Evolutionary conservation across 1,139 yeast species (phyloP).

Genomic region (Protomyces lactucae-debilis): DNA sequence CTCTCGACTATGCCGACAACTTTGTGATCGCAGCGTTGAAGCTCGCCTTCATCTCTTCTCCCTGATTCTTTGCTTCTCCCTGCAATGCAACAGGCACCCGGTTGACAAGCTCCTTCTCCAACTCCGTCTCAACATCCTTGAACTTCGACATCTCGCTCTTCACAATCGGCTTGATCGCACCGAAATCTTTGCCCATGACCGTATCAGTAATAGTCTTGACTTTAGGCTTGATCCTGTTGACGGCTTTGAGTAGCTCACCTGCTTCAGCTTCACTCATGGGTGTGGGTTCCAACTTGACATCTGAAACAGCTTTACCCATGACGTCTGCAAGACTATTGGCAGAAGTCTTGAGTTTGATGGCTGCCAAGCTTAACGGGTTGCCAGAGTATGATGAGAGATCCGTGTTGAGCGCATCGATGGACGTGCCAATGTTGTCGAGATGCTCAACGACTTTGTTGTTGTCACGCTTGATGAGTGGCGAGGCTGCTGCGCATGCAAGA

Average conservation of each 20-base stretch:
- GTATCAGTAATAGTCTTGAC: conserved; percentile 9
- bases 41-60: background rate
- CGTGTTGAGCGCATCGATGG: background rate
- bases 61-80: background rate
- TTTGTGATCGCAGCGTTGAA: background rate
- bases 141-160: conserved; percentile 1
- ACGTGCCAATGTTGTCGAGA: background rate
- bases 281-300: conserved; percentile 10
- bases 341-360: background rate
- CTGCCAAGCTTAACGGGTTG: background rate
- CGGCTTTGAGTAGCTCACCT: conserved; percentile 2
- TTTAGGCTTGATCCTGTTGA: conserved; percentile 7
- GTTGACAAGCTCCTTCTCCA: background rate
- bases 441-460: background rate
- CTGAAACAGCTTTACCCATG: conserved; percentile 2
- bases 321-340: background rate
- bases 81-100: background rate
- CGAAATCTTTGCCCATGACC: conserved; percentile 2
- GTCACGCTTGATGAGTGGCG: background rate
- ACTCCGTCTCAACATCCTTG: background rate
- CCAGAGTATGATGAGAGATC: background rate
- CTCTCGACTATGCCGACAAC: background rate
- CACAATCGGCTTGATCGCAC: conserved; percentile 10
- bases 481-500: background rate
- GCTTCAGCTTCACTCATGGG: conserved; percentile 17